Conservation (phyloP, 257 asterid species). For the Cynanchum wilfordii region DNA sequence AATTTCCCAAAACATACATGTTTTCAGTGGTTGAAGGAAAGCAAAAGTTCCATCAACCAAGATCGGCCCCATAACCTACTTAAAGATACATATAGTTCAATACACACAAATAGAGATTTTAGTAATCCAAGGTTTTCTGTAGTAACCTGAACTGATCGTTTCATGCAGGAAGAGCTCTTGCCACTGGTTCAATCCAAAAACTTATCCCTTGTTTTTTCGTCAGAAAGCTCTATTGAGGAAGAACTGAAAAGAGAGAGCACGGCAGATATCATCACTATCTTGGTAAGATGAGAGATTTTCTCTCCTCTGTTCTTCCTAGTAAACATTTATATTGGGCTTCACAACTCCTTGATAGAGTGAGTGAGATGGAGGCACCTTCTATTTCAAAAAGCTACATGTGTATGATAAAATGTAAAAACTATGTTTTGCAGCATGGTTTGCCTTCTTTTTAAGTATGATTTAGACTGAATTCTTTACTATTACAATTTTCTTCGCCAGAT, state of each 20-base stretch:
- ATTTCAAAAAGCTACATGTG: neutral
- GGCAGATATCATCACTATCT: slow-evolving; percentile 88
- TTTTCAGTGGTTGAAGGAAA: too few species aligned
- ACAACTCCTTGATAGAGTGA: slow-evolving; percentile 8
- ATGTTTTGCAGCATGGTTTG: neutral
- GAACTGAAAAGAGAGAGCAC: slow-evolving; percentile 97
- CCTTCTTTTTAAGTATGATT: neutral
- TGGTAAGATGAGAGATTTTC: slow-evolving; percentile 41
- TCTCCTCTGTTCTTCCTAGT: neutral
- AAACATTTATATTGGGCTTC: slow-evolving; percentile 2
- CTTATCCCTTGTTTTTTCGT: slow-evolving; percentile 78
- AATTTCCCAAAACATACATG: too few species aligned
- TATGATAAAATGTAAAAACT: neutral
- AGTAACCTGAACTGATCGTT: slow-evolving; percentile 24
- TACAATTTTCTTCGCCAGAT: slow-evolving; percentile 48
- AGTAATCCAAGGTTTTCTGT: neutral
- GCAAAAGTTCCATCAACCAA: too few species aligned
- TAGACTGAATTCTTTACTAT: neutral
- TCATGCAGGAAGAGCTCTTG: slow-evolving; percentile 74
- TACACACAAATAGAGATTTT: neutral
- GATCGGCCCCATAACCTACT: neutral
- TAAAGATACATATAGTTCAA: neutral
- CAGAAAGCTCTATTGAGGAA: slow-evolving; percentile 96
- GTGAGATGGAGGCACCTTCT: neutral
- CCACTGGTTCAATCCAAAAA: slow-evolving; percentile 73